These are phyloP conservation scores for Pestalotiopsis fici DNA, from an alignment of 2,329 filamentous ascomycete species.

Conservation along the genomic window DNA sequence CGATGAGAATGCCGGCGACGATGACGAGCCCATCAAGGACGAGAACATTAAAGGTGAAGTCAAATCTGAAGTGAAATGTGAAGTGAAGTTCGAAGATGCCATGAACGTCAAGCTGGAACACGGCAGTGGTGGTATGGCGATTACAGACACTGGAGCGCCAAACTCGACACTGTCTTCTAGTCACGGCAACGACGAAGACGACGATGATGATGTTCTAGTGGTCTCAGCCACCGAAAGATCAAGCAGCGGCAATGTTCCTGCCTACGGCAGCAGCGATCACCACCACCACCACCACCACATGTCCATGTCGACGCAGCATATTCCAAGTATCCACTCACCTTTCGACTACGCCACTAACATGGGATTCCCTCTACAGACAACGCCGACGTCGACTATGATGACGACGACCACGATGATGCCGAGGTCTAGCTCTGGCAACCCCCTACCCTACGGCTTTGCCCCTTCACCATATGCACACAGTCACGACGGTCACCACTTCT, in stretches of 20 bases:
- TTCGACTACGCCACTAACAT: slow-evolving; percentile 30
- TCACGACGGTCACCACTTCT: slow-evolving; percentile 23
- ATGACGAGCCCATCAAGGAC: slow-evolving; percentile 34
- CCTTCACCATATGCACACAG: slow-evolving; percentile 21
- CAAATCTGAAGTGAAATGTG: slow-evolving; percentile 16
- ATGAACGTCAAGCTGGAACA: slow-evolving; percentile 29
- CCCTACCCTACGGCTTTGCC: slow-evolving; percentile 24
- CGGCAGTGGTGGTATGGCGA: slow-evolving; percentile 15
- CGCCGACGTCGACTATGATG: slow-evolving; percentile 9
- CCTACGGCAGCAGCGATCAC: slow-evolving; percentile 10
- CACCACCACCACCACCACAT: slow-evolving; percentile 18
- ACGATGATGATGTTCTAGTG: slow-evolving; percentile 30
- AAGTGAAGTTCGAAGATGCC: slow-evolving; percentile 18
- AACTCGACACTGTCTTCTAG: slow-evolving; percentile 4
- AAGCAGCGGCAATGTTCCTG: slow-evolving; percentile 12
- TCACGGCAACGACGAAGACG: slow-evolving; percentile 12
- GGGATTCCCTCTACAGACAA: slow-evolving; percentile 22
- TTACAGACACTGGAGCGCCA: slow-evolving; percentile 5
- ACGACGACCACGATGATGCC: slow-evolving; percentile 11
- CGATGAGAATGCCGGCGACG: slow-evolving; percentile 32
- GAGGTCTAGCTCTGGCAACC: slow-evolving; percentile 10
- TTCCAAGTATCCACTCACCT: slow-evolving; percentile 21
- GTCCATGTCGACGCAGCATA: slow-evolving; percentile 11
- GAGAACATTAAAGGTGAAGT: slow-evolving; percentile 33
- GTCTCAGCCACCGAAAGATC: slow-evolving; percentile 24